Evolutionary conservation across 2,329 filamentous ascomycete genomes (phyloP), one percentile per base, ranked within the genome.

Genomic region (Meredithiella fracta): DNA sequence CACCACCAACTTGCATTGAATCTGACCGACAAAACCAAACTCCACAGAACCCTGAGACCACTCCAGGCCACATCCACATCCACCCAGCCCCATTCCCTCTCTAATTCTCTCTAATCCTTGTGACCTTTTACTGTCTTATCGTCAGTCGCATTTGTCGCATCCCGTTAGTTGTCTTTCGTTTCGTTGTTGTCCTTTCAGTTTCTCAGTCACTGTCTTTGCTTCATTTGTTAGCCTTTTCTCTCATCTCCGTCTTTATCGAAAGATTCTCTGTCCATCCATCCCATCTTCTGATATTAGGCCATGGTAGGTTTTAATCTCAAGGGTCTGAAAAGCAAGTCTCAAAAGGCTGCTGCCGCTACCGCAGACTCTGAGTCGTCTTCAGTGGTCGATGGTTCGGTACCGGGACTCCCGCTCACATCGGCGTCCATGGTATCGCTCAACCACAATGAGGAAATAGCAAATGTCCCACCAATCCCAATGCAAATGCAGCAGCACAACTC

Each of bases 401-500:
- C 29, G 11, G 11, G 11, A 5, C 5, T 5, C 44, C 20, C 20
- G 14, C 44, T 47, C 17, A 14, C 44, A 25, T 47, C 44, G 5
- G 20, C 20, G 44, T 47, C 44, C 17, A 3, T 23, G 44, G 44
- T 47, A 20, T 47, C 44, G 3, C 49, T 51, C 17, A 37, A n/a
- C 8, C 40, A 44, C 17, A 15, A 51, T 31, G 49, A 31, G 7
- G 23, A 37, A 4, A 29, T 34, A 15, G 29, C 29, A 11, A 51
- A 51, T 31, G 25, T 51, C 14, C 49, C 49, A 25, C 29, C 49
- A n/a, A 20, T 51, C 17, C 49, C 49, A 15, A 25, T 22, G 20
- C 49, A 51, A 25, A 51, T 51, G 49, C 49, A 51, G 29, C 49
- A 51, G 23, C 25, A 51, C 49, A 51, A 34, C 26, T 29, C 49